phyloP scores from a whole-genome alignment of 257 asterid genomes.

The Anisodus acutangulus region DNA sequence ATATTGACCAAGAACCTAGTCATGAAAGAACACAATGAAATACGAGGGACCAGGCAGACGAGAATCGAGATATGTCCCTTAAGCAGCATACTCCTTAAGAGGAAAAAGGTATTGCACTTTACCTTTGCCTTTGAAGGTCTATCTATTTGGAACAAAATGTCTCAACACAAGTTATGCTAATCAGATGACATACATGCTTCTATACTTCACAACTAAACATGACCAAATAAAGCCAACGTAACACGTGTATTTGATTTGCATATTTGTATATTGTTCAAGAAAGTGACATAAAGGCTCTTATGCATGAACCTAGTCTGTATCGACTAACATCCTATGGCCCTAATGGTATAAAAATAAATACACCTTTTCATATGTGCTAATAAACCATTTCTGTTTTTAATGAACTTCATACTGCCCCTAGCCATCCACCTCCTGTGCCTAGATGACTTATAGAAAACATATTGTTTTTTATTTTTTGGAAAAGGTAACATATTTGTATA shows the following conservation, averaged over 20 bases:
- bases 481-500: background rate
- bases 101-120: background rate
- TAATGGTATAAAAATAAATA: background rate
- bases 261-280: too few relatives aligned
- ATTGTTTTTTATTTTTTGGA: background rate
- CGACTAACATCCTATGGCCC: background rate
- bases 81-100: background rate
- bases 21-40: background rate
- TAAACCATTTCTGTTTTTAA: too few relatives aligned
- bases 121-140: conserved; percentile 5
- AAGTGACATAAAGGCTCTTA: background rate
- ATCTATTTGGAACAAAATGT: conserved; percentile 4
- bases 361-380: background rate
- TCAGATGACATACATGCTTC: background rate
- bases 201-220: conserved; percentile 11
- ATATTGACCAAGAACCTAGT: background rate
- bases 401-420: background rate
- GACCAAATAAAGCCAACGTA: background rate
- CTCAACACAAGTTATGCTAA: background rate
- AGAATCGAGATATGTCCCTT: background rate
- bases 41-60: background rate
- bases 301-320: background rate
- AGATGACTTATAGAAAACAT: background rate
- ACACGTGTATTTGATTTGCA: too few relatives aligned
- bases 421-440: background rate